A percentile compares a stretch with the other conserved stretches of the same genome.
Evolutionary conservation across 192 early-diverging fungal genomes (phyloP).

Genomic region (Backusella tarrabulga): DNA sequence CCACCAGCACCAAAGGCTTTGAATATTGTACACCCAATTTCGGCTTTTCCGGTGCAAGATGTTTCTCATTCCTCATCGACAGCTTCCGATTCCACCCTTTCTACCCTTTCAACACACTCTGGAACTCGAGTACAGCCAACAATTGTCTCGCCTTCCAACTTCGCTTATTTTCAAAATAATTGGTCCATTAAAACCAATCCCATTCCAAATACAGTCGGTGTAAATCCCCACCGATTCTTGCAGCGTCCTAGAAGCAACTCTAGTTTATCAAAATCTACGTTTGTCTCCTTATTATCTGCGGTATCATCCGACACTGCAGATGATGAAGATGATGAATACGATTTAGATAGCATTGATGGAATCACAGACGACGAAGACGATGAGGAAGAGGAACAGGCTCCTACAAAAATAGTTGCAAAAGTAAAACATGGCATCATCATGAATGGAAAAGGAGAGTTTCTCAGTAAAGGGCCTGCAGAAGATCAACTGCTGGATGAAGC

Average conservation of each 20-base stretch:
- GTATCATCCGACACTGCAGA: background rate
- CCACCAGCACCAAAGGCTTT: constrained; percentile 29
- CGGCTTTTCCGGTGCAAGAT: constrained; percentile 17
- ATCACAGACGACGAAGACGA: constrained; percentile 17
- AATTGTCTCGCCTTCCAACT: constrained; percentile 20
- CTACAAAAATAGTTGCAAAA: constrained; percentile 26
- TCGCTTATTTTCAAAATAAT: constrained; percentile 12
- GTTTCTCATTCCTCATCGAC: constrained; percentile 28
- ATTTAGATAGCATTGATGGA: constrained; percentile 25
- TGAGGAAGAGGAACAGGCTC: background rate
- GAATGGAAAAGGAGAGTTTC: constrained; percentile 36
- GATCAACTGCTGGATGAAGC: constrained; percentile 26
- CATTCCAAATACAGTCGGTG: constrained; percentile 11
- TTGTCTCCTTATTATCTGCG: constrained; percentile 11
- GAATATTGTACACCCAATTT: constrained; percentile 28
- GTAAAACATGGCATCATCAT: constrained; percentile 38
- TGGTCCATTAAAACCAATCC: background rate
- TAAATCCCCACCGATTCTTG: constrained; percentile 18
- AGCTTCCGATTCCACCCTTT: constrained; percentile 21
- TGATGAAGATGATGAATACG: constrained; percentile 15
- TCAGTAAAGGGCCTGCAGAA: constrained; percentile 13
- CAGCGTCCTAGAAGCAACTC: constrained; percentile 22
- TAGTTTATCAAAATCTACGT: constrained; percentile 18
- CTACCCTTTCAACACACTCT: constrained; percentile 19
- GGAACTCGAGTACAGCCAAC: constrained; percentile 20